Evolutionary conservation across 192 early-diverging fungal species (phyloP).

Genomic region (Spizellomyces sp.): DNA sequence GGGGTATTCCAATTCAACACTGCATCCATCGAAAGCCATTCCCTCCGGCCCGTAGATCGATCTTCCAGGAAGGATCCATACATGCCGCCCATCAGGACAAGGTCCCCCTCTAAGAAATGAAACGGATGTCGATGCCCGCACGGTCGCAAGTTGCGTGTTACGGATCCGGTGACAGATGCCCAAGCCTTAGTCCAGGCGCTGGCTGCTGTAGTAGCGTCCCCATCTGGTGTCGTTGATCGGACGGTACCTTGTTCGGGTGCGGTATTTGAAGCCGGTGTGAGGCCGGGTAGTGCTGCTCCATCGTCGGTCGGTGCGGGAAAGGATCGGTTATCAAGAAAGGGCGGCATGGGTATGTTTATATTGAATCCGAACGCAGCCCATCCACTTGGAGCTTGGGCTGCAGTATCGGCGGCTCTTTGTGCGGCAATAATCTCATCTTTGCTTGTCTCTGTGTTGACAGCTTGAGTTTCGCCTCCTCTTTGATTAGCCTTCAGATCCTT

Average conservation of each 20-base stretch:
- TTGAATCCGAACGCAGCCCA: constrained; percentile 12
- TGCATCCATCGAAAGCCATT: constrained; percentile 32
- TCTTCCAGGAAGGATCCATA: constrained; percentile 32
- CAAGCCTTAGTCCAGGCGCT: constrained; percentile 16
- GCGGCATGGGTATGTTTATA: constrained; percentile 4
- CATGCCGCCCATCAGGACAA: constrained; percentile 35
- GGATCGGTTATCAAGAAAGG: neutral
- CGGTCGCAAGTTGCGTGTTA: constrained; percentile 1
- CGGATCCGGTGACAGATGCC: constrained; percentile 10
- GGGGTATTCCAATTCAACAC: constrained; percentile 18
- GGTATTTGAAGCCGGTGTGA: constrained; percentile 5
- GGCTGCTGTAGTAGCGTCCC: constrained; percentile 15
- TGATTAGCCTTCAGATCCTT: constrained; percentile 24
- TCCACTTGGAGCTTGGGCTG: too few relatives aligned
- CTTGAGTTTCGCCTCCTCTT: neutral
- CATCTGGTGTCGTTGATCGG: neutral
- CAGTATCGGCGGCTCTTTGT: neutral
- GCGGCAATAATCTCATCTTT: neutral
- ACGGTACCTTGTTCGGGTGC: neutral
- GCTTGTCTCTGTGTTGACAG: neutral
- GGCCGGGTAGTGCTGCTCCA: neutral
- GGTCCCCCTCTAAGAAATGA: constrained; percentile 32
- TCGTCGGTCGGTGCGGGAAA: neutral
- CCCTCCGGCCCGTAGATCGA: constrained; percentile 17
- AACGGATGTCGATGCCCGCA: constrained; percentile 36